These are phyloP conservation scores for Candida hungchunana DNA, from an alignment of 805 yeast species.

Conservation along the genomic window DNA sequence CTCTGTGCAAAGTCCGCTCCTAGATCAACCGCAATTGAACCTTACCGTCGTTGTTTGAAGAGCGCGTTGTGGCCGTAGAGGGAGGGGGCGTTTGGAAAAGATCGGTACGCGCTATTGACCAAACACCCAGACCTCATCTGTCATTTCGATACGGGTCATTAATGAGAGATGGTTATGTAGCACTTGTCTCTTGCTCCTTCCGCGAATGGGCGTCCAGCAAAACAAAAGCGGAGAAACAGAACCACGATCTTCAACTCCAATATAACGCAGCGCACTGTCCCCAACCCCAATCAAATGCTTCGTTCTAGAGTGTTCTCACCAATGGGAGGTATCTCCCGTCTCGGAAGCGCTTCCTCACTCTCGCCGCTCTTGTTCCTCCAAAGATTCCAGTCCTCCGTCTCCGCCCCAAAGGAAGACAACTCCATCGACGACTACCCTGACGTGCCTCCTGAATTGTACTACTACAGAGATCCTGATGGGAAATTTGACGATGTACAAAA, in stretches of 20 bases:
- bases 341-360: too few relatives aligned
- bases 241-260: not conserved
- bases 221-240: not conserved
- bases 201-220: not conserved
- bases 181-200: not conserved
- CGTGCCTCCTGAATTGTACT: constrained; percentile 55
- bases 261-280: not conserved
- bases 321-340: not conserved
- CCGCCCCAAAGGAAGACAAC: too few relatives aligned
- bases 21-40: too few relatives aligned
- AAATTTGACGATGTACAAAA: constrained; percentile 78
- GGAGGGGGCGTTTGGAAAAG: too few relatives aligned
- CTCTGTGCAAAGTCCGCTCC: too few relatives aligned
- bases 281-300: not conserved
- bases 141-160: too few relatives aligned
- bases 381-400: constrained; percentile 4
- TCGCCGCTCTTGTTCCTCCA: not conserved
- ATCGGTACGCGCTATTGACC: too few relatives aligned
- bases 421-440: constrained; percentile 42
- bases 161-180: not conserved
- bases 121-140: too few relatives aligned
- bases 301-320: not conserved
- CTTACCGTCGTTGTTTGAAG: too few relatives aligned
- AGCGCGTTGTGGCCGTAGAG: too few relatives aligned
- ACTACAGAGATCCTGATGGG: constrained; percentile 63